Evolutionary conservation across 345 rosid genomes (phyloP).

Genomic region (Laguncularia racemosa): DNA sequence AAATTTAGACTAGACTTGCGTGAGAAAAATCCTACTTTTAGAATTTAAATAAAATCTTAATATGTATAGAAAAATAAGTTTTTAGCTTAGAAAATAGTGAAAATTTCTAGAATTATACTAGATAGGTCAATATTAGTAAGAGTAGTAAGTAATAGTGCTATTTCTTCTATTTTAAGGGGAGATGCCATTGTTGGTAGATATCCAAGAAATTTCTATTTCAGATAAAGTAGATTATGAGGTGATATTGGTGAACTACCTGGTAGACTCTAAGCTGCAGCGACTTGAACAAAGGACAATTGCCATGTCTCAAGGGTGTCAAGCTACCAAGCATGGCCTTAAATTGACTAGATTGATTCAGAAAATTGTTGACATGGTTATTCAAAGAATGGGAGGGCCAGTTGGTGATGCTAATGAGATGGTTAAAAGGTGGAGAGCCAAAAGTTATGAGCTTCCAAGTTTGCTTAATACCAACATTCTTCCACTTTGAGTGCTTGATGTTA

Average conservation of each 20-base stretch:
- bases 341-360: constrained; percentile 61
- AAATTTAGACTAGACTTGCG: too few relatives aligned
- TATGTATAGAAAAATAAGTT: too few relatives aligned
- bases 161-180: too few relatives aligned
- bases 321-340: constrained; percentile 30
- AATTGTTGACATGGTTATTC: constrained; percentile 84
- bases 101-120: too few relatives aligned
- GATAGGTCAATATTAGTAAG: too few relatives aligned
- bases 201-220: constrained; percentile 56
- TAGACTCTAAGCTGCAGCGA: constrained; percentile 66
- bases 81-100: too few relatives aligned
- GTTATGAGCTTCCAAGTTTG: constrained; percentile 49
- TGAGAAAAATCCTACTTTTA: too few relatives aligned
- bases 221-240: constrained; percentile 70
- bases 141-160: too few relatives aligned
- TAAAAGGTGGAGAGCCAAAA: constrained; percentile 63
- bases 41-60: too few relatives aligned
- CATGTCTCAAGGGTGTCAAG: constrained; percentile 39
- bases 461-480: constrained; percentile 65
- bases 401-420: constrained; percentile 76
- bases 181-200: constrained; percentile 84
- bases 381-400: constrained; percentile 91
- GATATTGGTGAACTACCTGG: constrained; percentile 63
- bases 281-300: constrained; percentile 52
- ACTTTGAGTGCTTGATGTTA: constrained; percentile 74